Evolutionary conservation across 805 yeast species (phyloP), one percentile per base, ranked within the genome.

Genomic region (Wickerhamia fluorescens): DNA sequence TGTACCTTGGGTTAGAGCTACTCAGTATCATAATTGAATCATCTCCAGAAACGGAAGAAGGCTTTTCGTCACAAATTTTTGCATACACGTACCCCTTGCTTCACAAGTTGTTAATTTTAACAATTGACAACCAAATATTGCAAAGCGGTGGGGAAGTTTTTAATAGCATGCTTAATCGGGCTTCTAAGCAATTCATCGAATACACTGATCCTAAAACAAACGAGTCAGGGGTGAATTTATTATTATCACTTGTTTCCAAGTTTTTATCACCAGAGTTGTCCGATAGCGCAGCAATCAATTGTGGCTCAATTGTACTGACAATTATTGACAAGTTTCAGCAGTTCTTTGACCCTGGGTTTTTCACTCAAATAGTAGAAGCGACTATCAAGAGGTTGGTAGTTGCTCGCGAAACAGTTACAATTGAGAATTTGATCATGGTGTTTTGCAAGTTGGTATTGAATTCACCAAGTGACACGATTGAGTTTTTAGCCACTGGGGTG

Each of bases 231-330:
- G 53, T 72, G 30, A 66, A 75, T 11, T 58, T 67, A 2, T 62
- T 84, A n/a, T 56, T 92, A 11, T 63, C 68, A 18, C 72, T 81
- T 9, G 75, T 80, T 3, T 72, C 83, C 3, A 76, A 76, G 44
- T 71, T 86, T 29, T 64, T 89, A 18, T 73, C 82, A 1, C 84
- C 94, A 1, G 64, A 66, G 6, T 61, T 83, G 33, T 70, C 81
- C 10, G 96, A 87, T 41, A 71, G 80, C 24, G 95, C 95, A 0
- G 88, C 94, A 1, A 66, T 78, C 55, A 79, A 82, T 34, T 72
- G 84, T 24, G 96, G 89, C 8, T 58, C 68, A 6, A 68, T 83
- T 14, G 75, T 82, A 3, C 62, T 71, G 7, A 68, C 79, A 0
- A 60, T 80, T 19, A 63, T 83, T 20, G 70, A 71, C 12, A 70